Evolutionary conservation across 129 eudicot species (phyloP), one percentile per base, ranked within the genome.

Genomic region (Flaveria linearis): DNA sequence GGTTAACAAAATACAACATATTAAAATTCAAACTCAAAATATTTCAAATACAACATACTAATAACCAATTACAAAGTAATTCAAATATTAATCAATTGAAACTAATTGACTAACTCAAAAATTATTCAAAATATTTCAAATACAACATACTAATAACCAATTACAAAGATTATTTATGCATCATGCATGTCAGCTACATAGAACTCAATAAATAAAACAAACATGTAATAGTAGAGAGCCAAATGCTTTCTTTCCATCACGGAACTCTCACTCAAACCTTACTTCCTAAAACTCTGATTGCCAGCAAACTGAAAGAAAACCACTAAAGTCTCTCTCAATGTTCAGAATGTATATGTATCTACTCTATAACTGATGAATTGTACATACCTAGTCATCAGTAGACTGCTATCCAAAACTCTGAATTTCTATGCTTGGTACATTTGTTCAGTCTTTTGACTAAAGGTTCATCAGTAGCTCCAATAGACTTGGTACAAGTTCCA

Each of bases 111-210:
- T n/a, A n/a, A n/a, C n/a, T n/a, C n/a, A n/a, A n/a, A n/a, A n/a
- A n/a, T n/a, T n/a, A n/a, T n/a, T n/a, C n/a, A n/a, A n/a, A n/a
- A n/a, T n/a, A n/a, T n/a, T n/a, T n/a, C n/a, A n/a, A n/a, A n/a
- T n/a, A n/a, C n/a, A n/a, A n/a, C n/a, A n/a, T n/a, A n/a, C n/a
- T n/a, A n/a, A n/a, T n/a, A n/a, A n/a, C n/a, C n/a, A n/a, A n/a
- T n/a, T n/a, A n/a, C n/a, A n/a, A n/a, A n/a, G n/a, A n/a, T n/a
- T n/a, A n/a, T n/a, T n/a, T 8, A 9, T 12, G 28, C n/a, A n/a
- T n/a, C n/a, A n/a, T n/a, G n/a, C 46, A 46, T 75, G 78, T 46
- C 71, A 61, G 28, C 65, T 56, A 28, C 42, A 75, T 18, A 20
- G n/a, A 25, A 47, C 33, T 49, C 60, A 16, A 61, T 25, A 25